Percentiles rank a stretch among this genome's conserved stretches.
phyloP scores from a whole-genome alignment of 2,329 filamentous ascomycete species.

The Malbranchea zuffiana region DNA sequence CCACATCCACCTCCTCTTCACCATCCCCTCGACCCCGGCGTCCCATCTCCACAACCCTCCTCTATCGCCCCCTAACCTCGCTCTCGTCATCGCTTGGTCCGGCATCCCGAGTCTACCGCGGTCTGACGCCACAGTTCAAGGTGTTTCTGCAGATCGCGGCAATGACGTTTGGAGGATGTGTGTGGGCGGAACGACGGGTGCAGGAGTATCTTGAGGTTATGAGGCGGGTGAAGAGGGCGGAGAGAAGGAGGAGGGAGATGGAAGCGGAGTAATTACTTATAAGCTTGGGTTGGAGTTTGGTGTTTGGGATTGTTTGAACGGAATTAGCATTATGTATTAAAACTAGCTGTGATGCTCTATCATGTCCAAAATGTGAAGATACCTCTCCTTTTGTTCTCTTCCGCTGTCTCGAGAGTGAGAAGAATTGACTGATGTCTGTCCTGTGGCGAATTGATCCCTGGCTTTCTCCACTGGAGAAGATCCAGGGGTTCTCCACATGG shows the following conservation, averaged over 20 bases:
- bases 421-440: too few relatives aligned
- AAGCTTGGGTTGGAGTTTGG: too few relatives aligned
- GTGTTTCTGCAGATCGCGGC: conserved; percentile 38
- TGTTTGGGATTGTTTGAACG: too few relatives aligned
- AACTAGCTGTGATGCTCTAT: too few relatives aligned
- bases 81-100: conserved; percentile 40
- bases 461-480: too few relatives aligned
- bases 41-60: conserved; percentile 22
- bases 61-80: conserved; percentile 36
- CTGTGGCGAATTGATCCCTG: too few relatives aligned
- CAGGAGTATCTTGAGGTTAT: conserved; percentile 37
- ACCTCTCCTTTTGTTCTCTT: too few relatives aligned
- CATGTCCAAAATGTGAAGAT: too few relatives aligned
- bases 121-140: conserved; percentile 41
- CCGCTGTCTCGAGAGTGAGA: too few relatives aligned
- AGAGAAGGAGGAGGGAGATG: conserved; percentile 21
- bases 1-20: conserved; percentile 8
- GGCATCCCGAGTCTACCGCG: conserved; percentile 34
- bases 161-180: conserved; percentile 40
- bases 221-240: conserved; percentile 32
- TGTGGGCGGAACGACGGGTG: conserved; percentile 39
- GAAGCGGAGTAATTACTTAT: neutral
- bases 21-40: conserved; percentile 22
- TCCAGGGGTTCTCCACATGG: too few relatives aligned
- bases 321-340: too few relatives aligned